Evolutionary conservation across 2,329 filamentous ascomycete species (phyloP).

Genomic region (Pseudogymnoascus verrucosus): DNA sequence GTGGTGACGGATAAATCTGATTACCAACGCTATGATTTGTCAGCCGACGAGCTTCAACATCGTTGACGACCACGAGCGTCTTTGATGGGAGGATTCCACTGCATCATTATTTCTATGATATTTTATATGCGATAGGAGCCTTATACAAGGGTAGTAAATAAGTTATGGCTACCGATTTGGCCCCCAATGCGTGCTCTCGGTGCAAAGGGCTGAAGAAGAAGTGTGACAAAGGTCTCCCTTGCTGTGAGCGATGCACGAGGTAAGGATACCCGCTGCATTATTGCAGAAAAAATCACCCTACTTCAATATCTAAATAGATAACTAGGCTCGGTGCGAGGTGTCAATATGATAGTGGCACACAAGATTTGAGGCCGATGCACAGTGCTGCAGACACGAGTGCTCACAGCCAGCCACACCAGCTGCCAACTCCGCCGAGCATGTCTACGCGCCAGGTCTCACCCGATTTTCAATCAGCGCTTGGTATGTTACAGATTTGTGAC

Average conservation of each 20-base stretch:
- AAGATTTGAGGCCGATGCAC: neutral
- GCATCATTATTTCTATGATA: neutral
- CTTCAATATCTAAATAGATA: slow-evolving; percentile 6
- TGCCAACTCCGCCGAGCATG: neutral
- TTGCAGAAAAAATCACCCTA: neutral
- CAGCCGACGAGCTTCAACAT: neutral
- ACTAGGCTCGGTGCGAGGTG: slow-evolving; percentile 8
- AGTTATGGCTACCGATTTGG: neutral
- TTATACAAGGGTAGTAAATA: neutral
- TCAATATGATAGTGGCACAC: slow-evolving; percentile 1
- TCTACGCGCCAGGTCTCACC: neutral
- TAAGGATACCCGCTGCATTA: neutral
- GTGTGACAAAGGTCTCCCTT: slow-evolving; percentile 14
- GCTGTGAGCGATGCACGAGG: slow-evolving; percentile 13
- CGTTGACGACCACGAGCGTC: neutral
- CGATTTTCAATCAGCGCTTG: neutral
- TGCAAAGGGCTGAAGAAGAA: slow-evolving; percentile 17
- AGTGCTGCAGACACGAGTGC: neutral
- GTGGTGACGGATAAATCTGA: neutral
- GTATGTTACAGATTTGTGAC: neutral
- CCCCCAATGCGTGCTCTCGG: slow-evolving; percentile 10
- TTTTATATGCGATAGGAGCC: neutral
- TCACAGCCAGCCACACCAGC: neutral
- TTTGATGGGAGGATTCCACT: neutral
- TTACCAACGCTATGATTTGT: neutral